phyloP scores from a whole-genome alignment of 2,329 filamentous ascomycete species.

The Xylariaceae sp. region DNA sequence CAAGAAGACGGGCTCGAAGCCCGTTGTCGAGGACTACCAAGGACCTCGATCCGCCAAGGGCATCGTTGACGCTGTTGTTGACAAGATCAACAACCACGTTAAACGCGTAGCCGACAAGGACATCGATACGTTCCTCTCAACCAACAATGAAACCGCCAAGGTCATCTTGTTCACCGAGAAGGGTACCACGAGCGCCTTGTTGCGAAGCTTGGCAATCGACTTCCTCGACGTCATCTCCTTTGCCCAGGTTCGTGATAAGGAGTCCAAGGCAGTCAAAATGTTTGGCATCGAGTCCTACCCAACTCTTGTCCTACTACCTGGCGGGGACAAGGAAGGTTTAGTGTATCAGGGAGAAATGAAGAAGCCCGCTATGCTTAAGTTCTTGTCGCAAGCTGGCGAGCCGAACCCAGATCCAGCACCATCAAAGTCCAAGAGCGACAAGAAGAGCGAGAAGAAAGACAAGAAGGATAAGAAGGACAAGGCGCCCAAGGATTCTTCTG shows the following conservation, averaged over 20 bases:
- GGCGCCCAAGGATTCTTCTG: slow-evolving; percentile 53
- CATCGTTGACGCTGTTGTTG: slow-evolving; percentile 84
- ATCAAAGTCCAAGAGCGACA: slow-evolving; percentile 38
- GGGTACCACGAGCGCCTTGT: slow-evolving; percentile 80
- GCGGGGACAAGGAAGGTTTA: slow-evolving; percentile 70
- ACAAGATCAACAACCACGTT: slow-evolving; percentile 92
- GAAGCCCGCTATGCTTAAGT: slow-evolving; percentile 80
- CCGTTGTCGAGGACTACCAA: slow-evolving; percentile 88
- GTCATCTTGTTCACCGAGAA: slow-evolving; percentile 94
- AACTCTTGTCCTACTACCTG: slow-evolving; percentile 79
- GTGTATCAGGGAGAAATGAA: slow-evolving; percentile 84
- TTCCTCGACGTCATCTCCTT: slow-evolving; percentile 82
- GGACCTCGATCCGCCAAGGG: slow-evolving; percentile 82
- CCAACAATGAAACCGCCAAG: slow-evolving; percentile 74
- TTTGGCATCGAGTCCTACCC: slow-evolving; percentile 84
- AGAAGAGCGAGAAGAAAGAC: slow-evolving; percentile 47
- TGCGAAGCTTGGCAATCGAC: slow-evolving; percentile 88
- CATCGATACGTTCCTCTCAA: slow-evolving; percentile 74
- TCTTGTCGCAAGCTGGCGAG: slow-evolving; percentile 77
- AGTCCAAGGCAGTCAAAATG: slow-evolving; percentile 71
- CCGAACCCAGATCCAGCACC: slow-evolving; percentile 74
- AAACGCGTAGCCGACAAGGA: slow-evolving; percentile 81
- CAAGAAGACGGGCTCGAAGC: slow-evolving; percentile 70
- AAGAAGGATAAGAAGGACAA: slow-evolving; percentile 45
- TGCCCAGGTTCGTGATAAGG: slow-evolving; percentile 84